Evolutionary conservation across 805 yeast genomes (phyloP), one percentile per base, ranked within the genome.

Genomic region (Wickerhamiella galacta): DNA sequence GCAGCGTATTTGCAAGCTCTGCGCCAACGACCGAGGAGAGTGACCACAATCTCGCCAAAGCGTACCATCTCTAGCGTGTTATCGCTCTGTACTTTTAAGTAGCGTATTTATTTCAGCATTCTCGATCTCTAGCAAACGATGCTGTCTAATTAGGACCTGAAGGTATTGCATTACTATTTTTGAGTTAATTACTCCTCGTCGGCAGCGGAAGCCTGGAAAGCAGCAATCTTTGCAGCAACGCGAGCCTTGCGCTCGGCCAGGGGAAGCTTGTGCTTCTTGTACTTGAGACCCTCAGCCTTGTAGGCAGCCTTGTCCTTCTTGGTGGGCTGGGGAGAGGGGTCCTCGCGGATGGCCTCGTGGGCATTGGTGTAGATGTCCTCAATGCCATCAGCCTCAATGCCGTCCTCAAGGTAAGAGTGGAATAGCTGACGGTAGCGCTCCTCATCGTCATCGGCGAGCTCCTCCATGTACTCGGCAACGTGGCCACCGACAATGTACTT

Each of bases 401-500:
- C 96, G 57, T 87, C 95, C 53, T 75, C 94, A 52, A 90, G 64
- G 87, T 90, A 90, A 56, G 83, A 73, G 72, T 79, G 76, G 93
- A 87, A 87, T 61, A 87, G 72, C 60, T 80, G 73, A 66, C 75
- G 75, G 94, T 75, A 87, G 72, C 90, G 87, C 75, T 87, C 98
- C 73, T 87, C 98, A 78, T 87, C 98, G 65, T 87, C 98, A 59
- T 90, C 98, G 65, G 90, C 87, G 63, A 90, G 80, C 74, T 87
- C 96, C 75, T 90, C 98, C 95, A 90, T 90, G 90, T 90, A 90
- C 75, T 90, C 96, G 59, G 98, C 76, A 60, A 90, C 85, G 79
- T 90, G 98, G 66, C 96, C 96, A 72, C 93, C 96, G 61, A 87
- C 78, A 73, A 90, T 90, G 93, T 90, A 90, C 69, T 81, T 82